These are phyloP conservation scores for Cylindrodendrum hubeiense DNA, from an alignment of 2,329 filamentous ascomycete species.

Conservation along the genomic window DNA sequence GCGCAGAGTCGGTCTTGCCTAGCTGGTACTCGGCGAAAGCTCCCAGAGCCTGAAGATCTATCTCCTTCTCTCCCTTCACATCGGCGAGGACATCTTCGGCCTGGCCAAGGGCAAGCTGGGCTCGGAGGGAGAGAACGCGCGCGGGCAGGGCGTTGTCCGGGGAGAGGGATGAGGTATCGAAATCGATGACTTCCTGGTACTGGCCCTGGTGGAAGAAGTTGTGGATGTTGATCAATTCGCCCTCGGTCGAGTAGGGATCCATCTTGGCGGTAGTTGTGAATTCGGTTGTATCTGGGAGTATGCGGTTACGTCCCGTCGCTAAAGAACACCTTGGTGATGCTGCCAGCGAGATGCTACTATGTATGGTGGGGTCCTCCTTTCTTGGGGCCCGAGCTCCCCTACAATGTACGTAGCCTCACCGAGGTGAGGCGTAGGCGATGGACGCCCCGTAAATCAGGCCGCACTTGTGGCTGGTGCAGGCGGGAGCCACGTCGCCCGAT, in stretches of 20 bases:
- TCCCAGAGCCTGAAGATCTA: slow-evolving; percentile 81
- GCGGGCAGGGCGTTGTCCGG: slow-evolving; percentile 82
- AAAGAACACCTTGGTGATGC: slow-evolving; percentile 49
- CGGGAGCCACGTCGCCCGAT: slow-evolving; percentile 47
- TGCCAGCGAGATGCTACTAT: slow-evolving; percentile 37
- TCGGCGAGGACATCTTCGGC: slow-evolving; percentile 78
- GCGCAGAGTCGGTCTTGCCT: slow-evolving; percentile 72
- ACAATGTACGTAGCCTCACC: slow-evolving; percentile 34
- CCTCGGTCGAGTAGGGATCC: slow-evolving; percentile 79
- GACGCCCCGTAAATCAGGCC: slow-evolving; percentile 42
- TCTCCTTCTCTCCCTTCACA: slow-evolving; percentile 73
- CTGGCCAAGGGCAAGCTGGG: slow-evolving; percentile 86
- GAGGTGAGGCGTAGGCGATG: slow-evolving; percentile 37
- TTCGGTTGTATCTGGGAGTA: slow-evolving; percentile 23
- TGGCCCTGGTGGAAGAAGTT: slow-evolving; percentile 83
- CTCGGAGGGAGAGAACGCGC: slow-evolving; percentile 82
- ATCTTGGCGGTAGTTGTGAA: slow-evolving; percentile 57
- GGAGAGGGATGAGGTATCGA: slow-evolving; percentile 84
- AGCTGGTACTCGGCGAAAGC: slow-evolving; percentile 77
- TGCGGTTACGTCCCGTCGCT: slow-evolving; percentile 36
- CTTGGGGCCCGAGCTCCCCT: slow-evolving; percentile 37
- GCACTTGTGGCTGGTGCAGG: slow-evolving; percentile 40
- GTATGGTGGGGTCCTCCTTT: slow-evolving; percentile 47
- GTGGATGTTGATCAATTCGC: slow-evolving; percentile 79
- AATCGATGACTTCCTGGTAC: slow-evolving; percentile 88